These are phyloP conservation scores for Allium cepa DNA, from an alignment of 106 monocot genomes.

Conservation along the genomic window DNA sequence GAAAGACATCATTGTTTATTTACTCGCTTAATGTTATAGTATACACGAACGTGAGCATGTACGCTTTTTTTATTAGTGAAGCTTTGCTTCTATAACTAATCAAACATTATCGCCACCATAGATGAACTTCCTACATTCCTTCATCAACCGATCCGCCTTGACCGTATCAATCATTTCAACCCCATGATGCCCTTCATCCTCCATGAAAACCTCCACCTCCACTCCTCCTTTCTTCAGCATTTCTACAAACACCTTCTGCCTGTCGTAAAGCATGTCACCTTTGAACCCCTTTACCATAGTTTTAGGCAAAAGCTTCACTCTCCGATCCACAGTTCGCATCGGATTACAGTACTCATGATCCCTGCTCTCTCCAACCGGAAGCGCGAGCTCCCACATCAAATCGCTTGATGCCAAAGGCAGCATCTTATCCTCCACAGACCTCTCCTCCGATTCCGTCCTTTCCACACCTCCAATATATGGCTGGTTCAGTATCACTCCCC, in stretches of 20 bases:
- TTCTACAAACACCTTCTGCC: slow-evolving; percentile 32
- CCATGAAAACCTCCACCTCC: slow-evolving; percentile 17
- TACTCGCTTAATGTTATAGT: no score
- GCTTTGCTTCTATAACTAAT: no score
- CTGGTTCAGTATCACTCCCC: slow-evolving; percentile 52
- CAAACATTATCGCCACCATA: background rate
- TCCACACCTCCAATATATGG: slow-evolving; percentile 65
- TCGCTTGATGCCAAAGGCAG: slow-evolving; percentile 43
- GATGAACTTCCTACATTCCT: slow-evolving; percentile 22
- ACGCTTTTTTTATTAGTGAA: no score
- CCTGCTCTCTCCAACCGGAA: slow-evolving; percentile 29
- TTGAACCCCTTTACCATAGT: slow-evolving; percentile 27
- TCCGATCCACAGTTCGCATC: slow-evolving; percentile 8
- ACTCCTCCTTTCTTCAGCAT: slow-evolving; percentile 23
- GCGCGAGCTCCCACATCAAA: slow-evolving; percentile 48
- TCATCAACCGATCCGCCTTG: slow-evolving; percentile 16
- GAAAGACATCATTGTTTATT: no score
- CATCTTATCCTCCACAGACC: slow-evolving; percentile 29
- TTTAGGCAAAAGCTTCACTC: background rate
- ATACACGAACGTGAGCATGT: no score
- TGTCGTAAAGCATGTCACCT: slow-evolving; percentile 36
- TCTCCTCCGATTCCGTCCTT: slow-evolving; percentile 36
- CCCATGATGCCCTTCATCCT: slow-evolving; percentile 30
- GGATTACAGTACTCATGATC: slow-evolving; percentile 50
- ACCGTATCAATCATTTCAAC: slow-evolving; percentile 27